Conservation (phyloP, 129 eudicot genomes). For the Pulicaria dysenterica region DNA sequence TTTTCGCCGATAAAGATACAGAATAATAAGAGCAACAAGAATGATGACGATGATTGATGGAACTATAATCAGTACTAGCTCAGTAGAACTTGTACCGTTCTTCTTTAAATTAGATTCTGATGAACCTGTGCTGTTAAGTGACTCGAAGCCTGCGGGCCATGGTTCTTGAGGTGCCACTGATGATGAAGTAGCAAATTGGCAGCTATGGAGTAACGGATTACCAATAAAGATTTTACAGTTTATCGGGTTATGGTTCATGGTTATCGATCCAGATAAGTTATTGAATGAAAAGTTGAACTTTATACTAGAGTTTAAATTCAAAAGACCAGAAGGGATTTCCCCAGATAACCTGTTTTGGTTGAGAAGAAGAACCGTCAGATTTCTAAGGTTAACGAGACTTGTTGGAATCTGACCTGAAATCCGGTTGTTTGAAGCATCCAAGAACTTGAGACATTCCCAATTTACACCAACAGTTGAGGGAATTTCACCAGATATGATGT, state of each 20-base stretch:
- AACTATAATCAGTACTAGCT: slow-evolving; percentile 44
- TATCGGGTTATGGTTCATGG: slow-evolving; percentile 27
- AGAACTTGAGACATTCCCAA: slow-evolving; percentile 42
- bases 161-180: slow-evolving; percentile 38
- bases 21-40: slow-evolving; percentile 45
- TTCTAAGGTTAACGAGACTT: slow-evolving; percentile 33
- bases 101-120: slow-evolving; percentile 23
- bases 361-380: slow-evolving; percentile 44
- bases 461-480: slow-evolving; percentile 33
- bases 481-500: slow-evolving; percentile 41
- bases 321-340: slow-evolving; percentile 34
- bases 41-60: slow-evolving; percentile 44
- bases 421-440: slow-evolving; percentile 45
- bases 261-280: slow-evolving; percentile 45
- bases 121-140: slow-evolving; percentile 21
- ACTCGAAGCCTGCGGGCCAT: slow-evolving; percentile 15
- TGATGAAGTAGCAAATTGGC: slow-evolving; percentile 34
- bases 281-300: slow-evolving; percentile 42
- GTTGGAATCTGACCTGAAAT: slow-evolving; percentile 47
- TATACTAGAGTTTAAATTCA: slow-evolving; percentile 12
- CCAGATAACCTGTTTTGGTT: slow-evolving; percentile 45
- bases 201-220: slow-evolving; percentile 35
- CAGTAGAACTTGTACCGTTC: slow-evolving; percentile 38
- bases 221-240: slow-evolving; percentile 39
- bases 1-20: slow-evolving; percentile 45